Evolutionary conservation across 2,329 filamentous ascomycete species (phyloP), one percentile per base, ranked within the genome.

Genomic region (Colletotrichum sp.): DNA sequence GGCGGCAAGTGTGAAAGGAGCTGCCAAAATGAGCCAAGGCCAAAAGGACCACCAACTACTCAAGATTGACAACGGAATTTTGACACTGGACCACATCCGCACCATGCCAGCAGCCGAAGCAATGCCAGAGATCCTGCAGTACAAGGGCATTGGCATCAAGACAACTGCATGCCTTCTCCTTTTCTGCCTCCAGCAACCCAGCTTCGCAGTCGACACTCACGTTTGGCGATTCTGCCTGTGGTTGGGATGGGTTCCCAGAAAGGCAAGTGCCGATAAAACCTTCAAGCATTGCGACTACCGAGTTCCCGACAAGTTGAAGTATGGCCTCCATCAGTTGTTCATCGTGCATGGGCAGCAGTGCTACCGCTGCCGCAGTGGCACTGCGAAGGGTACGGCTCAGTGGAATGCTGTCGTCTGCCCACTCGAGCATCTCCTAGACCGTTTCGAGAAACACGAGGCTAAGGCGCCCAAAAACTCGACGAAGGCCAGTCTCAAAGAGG

Each of bases 161-260:
- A 91, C 90, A 8, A 87, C 90, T 4, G 87, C 89, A 18, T 92
- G 90, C 69, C 89, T 91, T 16, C 82, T 89, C n/a, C 84, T 92
- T 13, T 92, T 92, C 80, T 90, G 88, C 79, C 83, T 92, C 66
- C 86, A 87, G 75, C 82, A 85, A 32, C 88, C 89, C 5, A 88
- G 88, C 79, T 91, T 92, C 78, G 90, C 90, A 1, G 90, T 92
- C 3, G 90, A 92, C 78, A 92, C 90, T 0, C 90, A 92, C 77
- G 89, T 91, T 49, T 86, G 86, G 78, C 87, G 89, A 26, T 85
- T 90, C 73, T 87, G 87, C 59, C 87, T 85, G 63, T 90, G 89
- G 86, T 83, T 92, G 18, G 85, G 86, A 4, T 92, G 90, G 90
- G 85, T 88, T 10, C 94, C 93, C 2, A 78, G 81, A 3, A 85